Base-by-base conservation (phyloP, 2,329 filamentous ascomycete species). In the Trichophyton benhamiae region DNA sequence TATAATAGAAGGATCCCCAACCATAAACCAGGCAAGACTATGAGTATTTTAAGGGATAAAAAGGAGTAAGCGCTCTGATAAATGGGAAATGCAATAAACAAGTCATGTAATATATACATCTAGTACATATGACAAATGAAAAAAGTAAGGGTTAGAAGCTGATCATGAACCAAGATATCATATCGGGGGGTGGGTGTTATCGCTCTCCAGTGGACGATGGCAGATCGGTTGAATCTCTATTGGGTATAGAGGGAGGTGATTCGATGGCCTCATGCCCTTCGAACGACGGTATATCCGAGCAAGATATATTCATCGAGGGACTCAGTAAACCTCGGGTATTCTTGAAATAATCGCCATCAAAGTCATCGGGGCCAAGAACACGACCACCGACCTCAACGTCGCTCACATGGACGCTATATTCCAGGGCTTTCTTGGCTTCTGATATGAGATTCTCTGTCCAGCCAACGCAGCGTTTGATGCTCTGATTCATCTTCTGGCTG, bases 401-500 rank as follows among this genome's bases (percentile, higher is more conserved):
- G 66, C 85, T 88, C 7, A 88, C 83, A 33, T 82, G 82, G 27
- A 96, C 89, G 62, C 83, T 81, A 71, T 96, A 96, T 57, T 87
- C 87, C 1, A 99, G 80, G 0, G 94, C 94, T 70, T 89, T 92
- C 69, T 86, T 88, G 4, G 88, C 94, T 67, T 96, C 91, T 57
- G 83, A 86, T 72, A 99, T 96, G 52, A 99, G 81, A 65, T 88
- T 86, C 70, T 99, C 92, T 0, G 91, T 95, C 83, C 89, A 92
- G 66, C 86, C 85, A 38, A 96, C 80, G 72, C 94, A 99, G 57
- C 89, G 83, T 72, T 90, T 95, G 53, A 99, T 82, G 72, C 89
- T 95, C 72, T 95, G 89, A 71, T 96, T 97, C 79, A 97, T 91
- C 76, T 91, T 95, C 70, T 96, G 91, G 66, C 88, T 94, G 71